phyloP scores from a whole-genome alignment of 192 early-diverging fungal genomes.

The Coemansia reversa region DNA sequence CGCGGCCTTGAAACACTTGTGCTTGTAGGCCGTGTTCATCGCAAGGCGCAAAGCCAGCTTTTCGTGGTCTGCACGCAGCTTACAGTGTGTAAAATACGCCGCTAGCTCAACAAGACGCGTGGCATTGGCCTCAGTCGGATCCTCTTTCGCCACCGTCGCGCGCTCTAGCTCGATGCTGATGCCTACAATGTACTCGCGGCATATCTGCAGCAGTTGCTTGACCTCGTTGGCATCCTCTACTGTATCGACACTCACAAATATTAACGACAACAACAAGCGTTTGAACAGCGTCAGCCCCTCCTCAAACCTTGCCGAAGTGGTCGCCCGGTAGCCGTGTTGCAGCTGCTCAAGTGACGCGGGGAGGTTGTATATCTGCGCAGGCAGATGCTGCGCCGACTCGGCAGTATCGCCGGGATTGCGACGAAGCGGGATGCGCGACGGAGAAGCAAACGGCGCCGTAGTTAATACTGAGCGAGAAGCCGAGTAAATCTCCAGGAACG shows the following conservation, averaged over 20 bases:
- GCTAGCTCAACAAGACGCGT: constrained; percentile 88
- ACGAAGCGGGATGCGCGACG: constrained; percentile 68
- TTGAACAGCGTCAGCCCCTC: constrained; percentile 76
- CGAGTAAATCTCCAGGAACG: constrained; percentile 83
- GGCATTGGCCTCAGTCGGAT: constrained; percentile 54
- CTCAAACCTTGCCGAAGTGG: constrained; percentile 78
- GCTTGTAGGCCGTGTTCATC: constrained; percentile 79
- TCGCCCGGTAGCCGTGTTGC: constrained; percentile 82
- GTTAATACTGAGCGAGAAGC: constrained; percentile 66
- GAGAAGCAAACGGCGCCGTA: constrained; percentile 60
- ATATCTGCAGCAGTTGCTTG: constrained; percentile 72
- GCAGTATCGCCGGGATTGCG: constrained; percentile 59
- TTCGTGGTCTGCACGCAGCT: constrained; percentile 84
- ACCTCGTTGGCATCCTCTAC: constrained; percentile 75
- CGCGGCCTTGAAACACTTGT: constrained; percentile 81
- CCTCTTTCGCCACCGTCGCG: constrained; percentile 58
- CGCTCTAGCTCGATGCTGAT: constrained; percentile 81
- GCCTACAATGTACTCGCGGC: constrained; percentile 92
- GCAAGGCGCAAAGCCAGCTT: constrained; percentile 86
- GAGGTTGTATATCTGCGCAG: constrained; percentile 39
- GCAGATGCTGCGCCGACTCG: constrained; percentile 45
- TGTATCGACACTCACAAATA: constrained; percentile 72
- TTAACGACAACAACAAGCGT: constrained; percentile 71
- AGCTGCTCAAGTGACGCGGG: constrained; percentile 61
- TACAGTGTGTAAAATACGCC: constrained; percentile 93